Conservation (phyloP, 495 filamentous ascomycete species). For the Cercophora sp. region DNA sequence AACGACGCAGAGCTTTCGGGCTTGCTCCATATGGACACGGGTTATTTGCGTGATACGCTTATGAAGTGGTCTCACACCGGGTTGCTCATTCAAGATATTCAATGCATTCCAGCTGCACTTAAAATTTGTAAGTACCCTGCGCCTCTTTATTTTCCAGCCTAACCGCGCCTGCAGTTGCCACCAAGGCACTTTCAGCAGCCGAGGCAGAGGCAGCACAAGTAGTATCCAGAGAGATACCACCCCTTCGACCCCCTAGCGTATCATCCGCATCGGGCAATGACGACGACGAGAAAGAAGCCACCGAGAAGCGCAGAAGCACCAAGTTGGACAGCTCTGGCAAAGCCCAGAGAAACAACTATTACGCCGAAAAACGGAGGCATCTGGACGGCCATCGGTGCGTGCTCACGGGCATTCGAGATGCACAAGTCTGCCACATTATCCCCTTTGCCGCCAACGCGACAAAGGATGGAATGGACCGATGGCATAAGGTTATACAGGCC, state of each 20-base stretch:
- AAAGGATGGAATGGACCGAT: not conserved
- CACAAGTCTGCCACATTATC: conserved; percentile 10
- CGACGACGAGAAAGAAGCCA: conserved; percentile 3
- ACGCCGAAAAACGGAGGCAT: conserved; percentile 1
- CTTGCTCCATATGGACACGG: conserved; percentile 2
- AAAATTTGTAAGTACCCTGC: conserved; percentile 7
- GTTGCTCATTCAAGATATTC: conserved; percentile 1
- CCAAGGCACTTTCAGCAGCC: not conserved
- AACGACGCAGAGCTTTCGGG: conserved; percentile 4
- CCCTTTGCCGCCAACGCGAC: conserved; percentile 6
- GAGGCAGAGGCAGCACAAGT: not conserved
- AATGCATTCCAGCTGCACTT: not conserved
- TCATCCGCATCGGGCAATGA: conserved; percentile 4
- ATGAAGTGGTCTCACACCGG: not conserved
- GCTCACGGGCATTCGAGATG: not conserved
- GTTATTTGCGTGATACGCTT: not conserved
- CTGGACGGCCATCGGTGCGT: conserved; percentile 5
- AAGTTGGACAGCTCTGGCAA: conserved; percentile 8
- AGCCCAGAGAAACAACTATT: not conserved
- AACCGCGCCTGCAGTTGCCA: conserved; percentile 6
- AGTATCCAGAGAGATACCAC: not conserved
- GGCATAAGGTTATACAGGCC: not conserved
- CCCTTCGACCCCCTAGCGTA: conserved; percentile 5
- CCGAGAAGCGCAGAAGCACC: conserved; percentile 7
- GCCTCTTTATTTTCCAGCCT: conserved; percentile 2